Conservation (phyloP, 352 stramenopile species). For the Phytophthora multivora region DNA sequence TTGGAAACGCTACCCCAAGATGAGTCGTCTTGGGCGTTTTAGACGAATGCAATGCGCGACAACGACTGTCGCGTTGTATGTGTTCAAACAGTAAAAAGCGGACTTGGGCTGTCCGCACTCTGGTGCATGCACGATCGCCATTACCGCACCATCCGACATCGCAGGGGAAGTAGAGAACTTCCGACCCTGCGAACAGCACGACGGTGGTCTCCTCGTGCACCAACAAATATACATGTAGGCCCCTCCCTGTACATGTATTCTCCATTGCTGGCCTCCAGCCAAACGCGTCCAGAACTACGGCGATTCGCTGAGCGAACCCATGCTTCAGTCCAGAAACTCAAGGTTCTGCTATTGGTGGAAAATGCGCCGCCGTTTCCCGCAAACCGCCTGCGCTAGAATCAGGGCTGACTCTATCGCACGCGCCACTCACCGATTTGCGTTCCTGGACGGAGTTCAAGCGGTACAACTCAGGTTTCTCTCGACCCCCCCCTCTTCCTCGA, state of each 20-base stretch:
- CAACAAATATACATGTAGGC: too few relatives aligned
- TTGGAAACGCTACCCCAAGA: too few relatives aligned
- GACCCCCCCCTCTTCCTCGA: background rate
- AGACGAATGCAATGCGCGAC: constrained; percentile 2
- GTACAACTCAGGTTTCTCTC: constrained; percentile 16
- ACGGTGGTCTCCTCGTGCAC: background rate
- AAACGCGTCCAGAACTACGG: too few relatives aligned
- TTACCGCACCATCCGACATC: constrained; percentile 16
- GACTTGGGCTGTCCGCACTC: constrained; percentile 3
- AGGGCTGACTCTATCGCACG: constrained; percentile 14
- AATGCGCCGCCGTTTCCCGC: constrained; percentile 13
- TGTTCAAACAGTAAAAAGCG: constrained; percentile 29
- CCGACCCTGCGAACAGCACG: constrained; percentile 7
- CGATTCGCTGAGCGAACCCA: too few relatives aligned
- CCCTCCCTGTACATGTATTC: too few relatives aligned
- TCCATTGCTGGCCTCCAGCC: too few relatives aligned
- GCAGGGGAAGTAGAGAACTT: constrained; percentile 8
- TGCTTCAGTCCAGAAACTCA: background rate
- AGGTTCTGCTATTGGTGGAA: constrained; percentile 11
- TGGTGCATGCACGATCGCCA: constrained; percentile 22
- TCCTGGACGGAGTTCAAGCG: background rate
- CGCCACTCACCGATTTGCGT: constrained; percentile 31
- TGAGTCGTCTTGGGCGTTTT: too few relatives aligned
- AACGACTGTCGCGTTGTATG: constrained; percentile 4
- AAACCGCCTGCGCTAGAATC: constrained; percentile 12